Evolutionary conservation across 345 rosid genomes (phyloP).

Genomic region (Salix purpurea): DNA sequence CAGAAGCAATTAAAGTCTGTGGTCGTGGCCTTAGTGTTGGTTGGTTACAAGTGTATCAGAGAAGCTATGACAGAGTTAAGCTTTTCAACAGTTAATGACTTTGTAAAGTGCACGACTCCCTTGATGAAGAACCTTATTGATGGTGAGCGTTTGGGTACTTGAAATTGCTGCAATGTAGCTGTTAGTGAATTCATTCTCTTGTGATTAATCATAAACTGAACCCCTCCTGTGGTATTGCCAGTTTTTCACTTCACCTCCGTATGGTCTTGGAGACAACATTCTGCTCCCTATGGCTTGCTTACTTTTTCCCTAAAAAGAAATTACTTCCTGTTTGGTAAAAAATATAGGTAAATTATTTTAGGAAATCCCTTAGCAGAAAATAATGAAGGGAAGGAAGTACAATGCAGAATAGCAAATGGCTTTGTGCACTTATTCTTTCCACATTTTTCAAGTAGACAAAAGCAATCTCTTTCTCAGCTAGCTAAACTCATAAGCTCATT

Average conservation of each 20-base stretch:
- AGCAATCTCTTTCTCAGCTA: background rate
- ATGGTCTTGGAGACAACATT: background rate
- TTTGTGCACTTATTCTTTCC: background rate
- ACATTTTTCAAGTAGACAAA: background rate
- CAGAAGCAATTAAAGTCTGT: too few relatives aligned
- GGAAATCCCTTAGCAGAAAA: background rate
- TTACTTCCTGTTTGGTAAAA: background rate
- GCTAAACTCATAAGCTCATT: background rate
- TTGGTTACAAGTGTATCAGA: too few relatives aligned
- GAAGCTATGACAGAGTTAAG: too few relatives aligned
- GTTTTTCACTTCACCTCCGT: background rate
- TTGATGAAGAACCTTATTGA: too few relatives aligned
- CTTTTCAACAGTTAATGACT: too few relatives aligned
- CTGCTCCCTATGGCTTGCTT: background rate
- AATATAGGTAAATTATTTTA: background rate
- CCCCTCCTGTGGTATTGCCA: background rate
- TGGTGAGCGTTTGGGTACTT: constrained; percentile 35
- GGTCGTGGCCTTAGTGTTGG: too few relatives aligned
- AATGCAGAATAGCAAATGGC: background rate
- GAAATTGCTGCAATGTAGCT: background rate
- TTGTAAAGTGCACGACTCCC: too few relatives aligned
- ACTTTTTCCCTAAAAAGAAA: background rate
- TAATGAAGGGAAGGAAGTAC: background rate
- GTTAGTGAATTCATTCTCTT: background rate
- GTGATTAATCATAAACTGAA: background rate